These are phyloP conservation scores for Aspergillus latus DNA, from an alignment of 2,329 filamentous ascomycete genomes.

Conservation along the genomic window DNA sequence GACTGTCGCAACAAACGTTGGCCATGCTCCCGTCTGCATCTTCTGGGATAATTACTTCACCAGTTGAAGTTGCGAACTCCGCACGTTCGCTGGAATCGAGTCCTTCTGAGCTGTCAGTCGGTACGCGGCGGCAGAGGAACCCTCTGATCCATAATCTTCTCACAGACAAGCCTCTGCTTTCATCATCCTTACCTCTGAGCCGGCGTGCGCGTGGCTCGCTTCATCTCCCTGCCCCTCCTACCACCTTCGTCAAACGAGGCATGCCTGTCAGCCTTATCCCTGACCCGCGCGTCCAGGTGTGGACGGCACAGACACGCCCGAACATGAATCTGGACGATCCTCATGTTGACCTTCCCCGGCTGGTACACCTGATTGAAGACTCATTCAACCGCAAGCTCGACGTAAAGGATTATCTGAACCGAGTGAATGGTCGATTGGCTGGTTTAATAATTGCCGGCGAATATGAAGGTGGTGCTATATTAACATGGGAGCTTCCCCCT, in stretches of 20 bases:
- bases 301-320: constrained; percentile 64
- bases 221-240: constrained; percentile 50
- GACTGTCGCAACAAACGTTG: constrained; percentile 68
- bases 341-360: constrained; percentile 75
- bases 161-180: constrained; percentile 90
- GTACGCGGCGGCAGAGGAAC: constrained; percentile 66
- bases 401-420: constrained; percentile 74
- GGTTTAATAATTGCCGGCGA: constrained; percentile 93
- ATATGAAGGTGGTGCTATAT: constrained; percentile 91
- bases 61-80: constrained; percentile 72
- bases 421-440: constrained; percentile 78
- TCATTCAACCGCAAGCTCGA: constrained; percentile 86
- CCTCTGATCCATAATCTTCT: constrained; percentile 93
- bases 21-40: constrained; percentile 77
- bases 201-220: constrained; percentile 51
- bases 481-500: constrained; percentile 86
- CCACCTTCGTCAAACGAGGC: constrained; percentile 86
- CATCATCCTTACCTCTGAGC: constrained; percentile 79
- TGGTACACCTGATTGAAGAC: constrained; percentile 87
- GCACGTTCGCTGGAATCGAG: constrained; percentile 32
- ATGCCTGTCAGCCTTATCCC: constrained; percentile 86
- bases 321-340: constrained; percentile 73
- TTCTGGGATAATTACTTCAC: constrained; percentile 86
- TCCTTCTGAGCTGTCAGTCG: constrained; percentile 44
- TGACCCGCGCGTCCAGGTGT: constrained; percentile 63